These are phyloP conservation scores for Phylloporus sp. DNA, from an alignment of 768 basidiomycete genomes.

Conservation along the genomic window DNA sequence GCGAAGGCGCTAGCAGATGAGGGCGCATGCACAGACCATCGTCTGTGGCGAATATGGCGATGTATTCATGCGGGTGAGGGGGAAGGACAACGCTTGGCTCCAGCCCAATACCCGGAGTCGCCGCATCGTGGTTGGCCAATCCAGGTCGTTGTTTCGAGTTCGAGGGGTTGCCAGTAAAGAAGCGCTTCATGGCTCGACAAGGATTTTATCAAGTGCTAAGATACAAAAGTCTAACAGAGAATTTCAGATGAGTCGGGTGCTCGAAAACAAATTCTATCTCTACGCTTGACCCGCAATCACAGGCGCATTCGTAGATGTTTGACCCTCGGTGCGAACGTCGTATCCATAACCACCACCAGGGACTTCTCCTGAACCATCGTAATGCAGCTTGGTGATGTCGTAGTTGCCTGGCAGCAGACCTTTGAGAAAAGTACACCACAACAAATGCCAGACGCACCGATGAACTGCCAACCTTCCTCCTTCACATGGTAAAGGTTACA, in stretches of 20 bases:
- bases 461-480: slow-evolving; percentile 93
- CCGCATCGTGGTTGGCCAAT: slow-evolving; percentile 5
- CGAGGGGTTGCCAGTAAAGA: slow-evolving; percentile 22
- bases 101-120: slow-evolving; percentile 26
- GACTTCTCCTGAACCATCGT: slow-evolving; percentile 76
- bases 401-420: slow-evolving; percentile 66
- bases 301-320: slow-evolving; percentile 50
- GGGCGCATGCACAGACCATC: slow-evolving; percentile 69
- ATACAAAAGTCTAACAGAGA: not conserved
- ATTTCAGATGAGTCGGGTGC: not conserved
- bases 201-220: not conserved
- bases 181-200: slow-evolving; percentile 28
- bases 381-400: slow-evolving; percentile 87
- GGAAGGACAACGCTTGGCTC: slow-evolving; percentile 64
- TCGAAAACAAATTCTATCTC: slow-evolving; percentile 15
- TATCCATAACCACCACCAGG: slow-evolving; percentile 81
- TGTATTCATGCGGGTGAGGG: slow-evolving; percentile 63
- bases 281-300: slow-evolving; percentile 26
- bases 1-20: slow-evolving; percentile 34
- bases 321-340: slow-evolving; percentile 61
- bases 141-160: not conserved
- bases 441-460: slow-evolving; percentile 54
- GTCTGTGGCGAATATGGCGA: slow-evolving; percentile 56
- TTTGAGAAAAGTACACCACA: slow-evolving; percentile 9
- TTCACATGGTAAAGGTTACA: slow-evolving; percentile 96